Percentiles rank a stretch among this genome's conserved stretches.
Conservation (phyloP, 2,329 filamentous ascomycete genomes). For the Gremmenia infestans region DNA sequence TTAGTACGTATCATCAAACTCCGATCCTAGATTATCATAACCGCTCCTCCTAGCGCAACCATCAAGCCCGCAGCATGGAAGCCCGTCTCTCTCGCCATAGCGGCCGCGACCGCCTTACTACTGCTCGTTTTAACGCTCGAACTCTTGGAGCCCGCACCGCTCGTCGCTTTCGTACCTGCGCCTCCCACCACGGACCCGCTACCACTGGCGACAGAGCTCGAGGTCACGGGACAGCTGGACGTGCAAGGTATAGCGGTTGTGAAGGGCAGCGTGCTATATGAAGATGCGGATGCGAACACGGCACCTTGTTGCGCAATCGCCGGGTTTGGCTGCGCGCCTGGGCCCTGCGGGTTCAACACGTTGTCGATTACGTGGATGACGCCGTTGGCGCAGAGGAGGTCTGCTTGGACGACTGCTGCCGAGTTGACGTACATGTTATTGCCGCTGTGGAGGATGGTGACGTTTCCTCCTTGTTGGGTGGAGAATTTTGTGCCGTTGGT, state of each 20-base stretch:
- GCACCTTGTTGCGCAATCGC: constrained; percentile 33
- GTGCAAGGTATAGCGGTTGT: constrained; percentile 40
- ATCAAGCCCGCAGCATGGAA: constrained; percentile 14
- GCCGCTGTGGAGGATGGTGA: constrained; percentile 33
- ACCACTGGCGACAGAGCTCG: neutral
- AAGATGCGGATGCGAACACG: constrained; percentile 29
- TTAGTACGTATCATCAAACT: neutral
- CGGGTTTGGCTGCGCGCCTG: constrained; percentile 35
- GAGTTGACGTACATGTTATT: constrained; percentile 37
- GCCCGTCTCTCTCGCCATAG: constrained; percentile 16
- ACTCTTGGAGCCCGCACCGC: constrained; percentile 23
- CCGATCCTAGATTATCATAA: constrained; percentile 12
- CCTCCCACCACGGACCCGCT: neutral
- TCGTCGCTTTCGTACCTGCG: constrained; percentile 9
- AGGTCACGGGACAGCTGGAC: constrained; percentile 29
- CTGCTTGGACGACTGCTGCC: constrained; percentile 33
- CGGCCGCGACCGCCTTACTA: constrained; percentile 10
- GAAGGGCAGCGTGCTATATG: constrained; percentile 31
- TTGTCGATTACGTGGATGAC: constrained; percentile 34
- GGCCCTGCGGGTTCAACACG: constrained; percentile 41
- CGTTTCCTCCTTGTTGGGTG: constrained; percentile 28
- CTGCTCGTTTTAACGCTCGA: constrained; percentile 10
- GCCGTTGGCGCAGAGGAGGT: constrained; percentile 32
- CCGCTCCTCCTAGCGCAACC: constrained; percentile 15
- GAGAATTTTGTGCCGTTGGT: constrained; percentile 27